Evolutionary conservation across 2,329 filamentous ascomycete species (phyloP), one percentile per base, ranked within the genome.

Genomic region (Aspergillus aculeatinus): DNA sequence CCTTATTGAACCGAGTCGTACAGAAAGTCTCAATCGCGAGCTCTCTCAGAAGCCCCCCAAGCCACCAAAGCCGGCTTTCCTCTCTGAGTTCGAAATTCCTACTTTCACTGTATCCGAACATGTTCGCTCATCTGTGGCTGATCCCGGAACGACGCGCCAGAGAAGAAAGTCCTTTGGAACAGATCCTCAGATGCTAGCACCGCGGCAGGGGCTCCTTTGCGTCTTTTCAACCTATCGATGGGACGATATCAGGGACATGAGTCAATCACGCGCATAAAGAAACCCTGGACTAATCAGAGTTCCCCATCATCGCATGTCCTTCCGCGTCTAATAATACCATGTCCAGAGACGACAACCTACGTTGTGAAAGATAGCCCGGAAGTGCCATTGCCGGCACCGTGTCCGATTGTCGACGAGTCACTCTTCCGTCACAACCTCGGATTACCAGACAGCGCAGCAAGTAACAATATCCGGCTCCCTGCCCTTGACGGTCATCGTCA

Each of bases 1-100:
- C 16, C 10, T 29, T 50, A 19, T 23, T 11, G 47, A 29, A 14
- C 23, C 31, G 10, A 48, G 33, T 14, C 42, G 11, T 57, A 23
- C 58, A n/a, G 12, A 14, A 21, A 54, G 42, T 35, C 12, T 48
- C 12, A 53, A 51, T 7, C 23, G 16, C 35, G 33, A 47, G 50
- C n/a, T 27, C 31, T 14, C 23, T 31, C 53, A 54, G 48, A 62
- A 56, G 44, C 62, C 63, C 5, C 60, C 59, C 6, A 57, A 55
- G 19, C 59, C 63, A n/a, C 59, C 54, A 3, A 66, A 66, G 42
- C 64, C 64, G 25, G 42, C 50, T 11, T 63, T 60, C 42, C 58
- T 65, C n/a, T 53, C 60, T 12, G 23, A 47, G 31, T 29, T 59
- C 27, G 51, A 55, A 2, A 12, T 39, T 16, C 21, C 21, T 14